These are phyloP conservation scores for Backusella macrospora DNA, from an alignment of 192 early-diverging fungal species.

Conservation along the genomic window DNA sequence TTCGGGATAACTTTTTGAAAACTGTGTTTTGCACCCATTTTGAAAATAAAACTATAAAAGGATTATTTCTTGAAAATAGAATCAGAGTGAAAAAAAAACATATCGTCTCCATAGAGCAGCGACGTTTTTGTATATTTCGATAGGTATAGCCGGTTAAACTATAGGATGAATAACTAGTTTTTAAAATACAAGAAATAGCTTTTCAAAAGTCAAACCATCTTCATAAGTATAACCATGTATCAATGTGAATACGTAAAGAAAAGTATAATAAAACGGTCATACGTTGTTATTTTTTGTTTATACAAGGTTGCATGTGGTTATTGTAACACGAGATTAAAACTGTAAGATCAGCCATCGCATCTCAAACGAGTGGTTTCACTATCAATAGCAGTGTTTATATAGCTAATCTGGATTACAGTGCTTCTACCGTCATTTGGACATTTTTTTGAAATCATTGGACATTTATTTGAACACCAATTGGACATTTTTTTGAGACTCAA, in stretches of 20 bases:
- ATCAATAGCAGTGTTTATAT: too few relatives aligned
- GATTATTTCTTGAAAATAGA: slow-evolving; percentile 1
- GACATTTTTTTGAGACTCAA: too few relatives aligned
- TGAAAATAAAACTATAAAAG: background rate
- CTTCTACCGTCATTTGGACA: too few relatives aligned
- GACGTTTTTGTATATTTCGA: background rate
- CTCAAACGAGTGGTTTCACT: background rate
- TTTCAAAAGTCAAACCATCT: too few relatives aligned
- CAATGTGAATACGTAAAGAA: too few relatives aligned
- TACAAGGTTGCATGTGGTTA: background rate
- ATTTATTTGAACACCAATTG: too few relatives aligned
- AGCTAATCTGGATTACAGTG: too few relatives aligned
- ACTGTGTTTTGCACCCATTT: background rate
- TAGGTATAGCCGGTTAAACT: too few relatives aligned
- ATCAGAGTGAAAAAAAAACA: background rate
- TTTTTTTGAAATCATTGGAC: too few relatives aligned
- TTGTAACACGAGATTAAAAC: background rate
- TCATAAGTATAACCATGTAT: too few relatives aligned
- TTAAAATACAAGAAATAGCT: too few relatives aligned
- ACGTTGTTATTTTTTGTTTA: background rate
- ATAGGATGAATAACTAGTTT: background rate
- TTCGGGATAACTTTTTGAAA: background rate
- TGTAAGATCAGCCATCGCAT: background rate
- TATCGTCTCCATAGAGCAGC: background rate
- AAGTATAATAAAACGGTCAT: background rate